These are phyloP conservation scores for Senna siamea DNA, from an alignment of 306 rosid species.

Conservation along the genomic window DNA sequence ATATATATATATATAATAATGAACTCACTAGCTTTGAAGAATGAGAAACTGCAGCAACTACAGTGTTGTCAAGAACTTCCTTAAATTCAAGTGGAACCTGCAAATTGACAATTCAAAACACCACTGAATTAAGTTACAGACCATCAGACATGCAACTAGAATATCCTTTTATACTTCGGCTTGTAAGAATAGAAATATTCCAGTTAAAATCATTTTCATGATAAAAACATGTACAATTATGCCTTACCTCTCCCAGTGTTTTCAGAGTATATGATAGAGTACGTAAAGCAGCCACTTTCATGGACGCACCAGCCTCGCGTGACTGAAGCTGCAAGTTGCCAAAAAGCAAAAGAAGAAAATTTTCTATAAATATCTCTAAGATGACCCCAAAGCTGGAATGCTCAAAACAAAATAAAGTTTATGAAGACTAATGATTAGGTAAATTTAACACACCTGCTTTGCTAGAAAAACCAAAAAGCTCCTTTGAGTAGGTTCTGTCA, in stretches of 20 bases:
- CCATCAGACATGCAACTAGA: slow-evolving; percentile 1
- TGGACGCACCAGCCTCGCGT: slow-evolving; percentile 77
- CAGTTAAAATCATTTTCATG: slow-evolving; percentile 12
- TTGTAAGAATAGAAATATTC: slow-evolving; percentile 3
- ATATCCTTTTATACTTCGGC: slow-evolving; percentile 20
- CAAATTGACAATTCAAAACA: slow-evolving; percentile 45
- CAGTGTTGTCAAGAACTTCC: slow-evolving; percentile 86
- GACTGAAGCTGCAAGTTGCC: slow-evolving; percentile 70
- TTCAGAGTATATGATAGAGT: slow-evolving; percentile 81
- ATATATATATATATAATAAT: slow-evolving; percentile 22
- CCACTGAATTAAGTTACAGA: background rate
- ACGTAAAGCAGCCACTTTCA: slow-evolving; percentile 83
- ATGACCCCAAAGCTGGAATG: slow-evolving; percentile 18
- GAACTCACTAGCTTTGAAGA: slow-evolving; percentile 83
- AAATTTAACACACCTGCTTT: slow-evolving; percentile 61
- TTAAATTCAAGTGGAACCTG: slow-evolving; percentile 93
- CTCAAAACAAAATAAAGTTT: slow-evolving; percentile 20
- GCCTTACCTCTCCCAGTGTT: slow-evolving; percentile 86
- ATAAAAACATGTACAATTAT: slow-evolving; percentile 21
- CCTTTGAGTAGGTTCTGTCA: slow-evolving; percentile 96
- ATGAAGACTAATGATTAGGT: slow-evolving; percentile 20
- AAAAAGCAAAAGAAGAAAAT: slow-evolving; percentile 7
- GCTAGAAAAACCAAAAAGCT: slow-evolving; percentile 79
- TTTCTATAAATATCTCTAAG: slow-evolving; percentile 23
- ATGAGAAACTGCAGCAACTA: slow-evolving; percentile 89